phyloP scores from a whole-genome alignment of 306 rosid species.

The Amphicarpaea edgeworthii region DNA sequence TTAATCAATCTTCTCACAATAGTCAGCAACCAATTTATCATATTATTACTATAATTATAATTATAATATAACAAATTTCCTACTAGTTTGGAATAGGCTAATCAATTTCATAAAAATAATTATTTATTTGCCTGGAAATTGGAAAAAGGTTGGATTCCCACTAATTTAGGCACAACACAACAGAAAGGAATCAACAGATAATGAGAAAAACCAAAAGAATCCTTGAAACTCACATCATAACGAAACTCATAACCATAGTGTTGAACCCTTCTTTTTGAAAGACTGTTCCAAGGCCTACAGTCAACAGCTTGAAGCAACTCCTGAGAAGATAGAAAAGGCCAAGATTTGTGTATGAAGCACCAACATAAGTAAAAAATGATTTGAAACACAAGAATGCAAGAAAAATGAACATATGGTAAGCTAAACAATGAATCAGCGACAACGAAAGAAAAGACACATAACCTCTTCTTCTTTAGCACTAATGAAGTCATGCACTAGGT shows the following conservation, averaged over 20 bases:
- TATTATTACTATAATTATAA: background rate
- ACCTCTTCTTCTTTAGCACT: conserved; percentile 81
- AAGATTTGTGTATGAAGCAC: background rate
- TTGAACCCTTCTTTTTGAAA: conserved; percentile 92
- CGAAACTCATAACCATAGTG: conserved; percentile 91
- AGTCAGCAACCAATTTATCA: conserved; percentile 14
- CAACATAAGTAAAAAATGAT: background rate
- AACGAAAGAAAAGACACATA: conserved; percentile 32
- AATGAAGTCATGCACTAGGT: conserved; percentile 78
- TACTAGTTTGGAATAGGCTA: conserved; percentile 27
- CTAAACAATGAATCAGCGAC: conserved; percentile 27
- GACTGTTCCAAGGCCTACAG: conserved; percentile 71
- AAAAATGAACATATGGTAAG: conserved; percentile 28
- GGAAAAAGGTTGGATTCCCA: conserved; percentile 10
- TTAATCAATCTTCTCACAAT: conserved; percentile 38
- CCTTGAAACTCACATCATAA: conserved; percentile 67
- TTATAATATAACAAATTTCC: conserved; percentile 28
- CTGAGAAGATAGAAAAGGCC: conserved; percentile 48
- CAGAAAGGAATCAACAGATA: conserved; percentile 13
- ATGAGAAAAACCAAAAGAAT: conserved; percentile 25
- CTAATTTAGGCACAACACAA: conserved; percentile 24
- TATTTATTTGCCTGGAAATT: background rate
- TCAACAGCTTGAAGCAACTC: conserved; percentile 78
- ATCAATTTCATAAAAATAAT: conserved; percentile 9
- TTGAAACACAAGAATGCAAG: conserved; percentile 3